Percentiles rank a stretch among this genome's conserved stretches.
These are phyloP conservation scores for Rhazya stricta DNA, from an alignment of 257 asterid species.

Conservation along the genomic window DNA sequence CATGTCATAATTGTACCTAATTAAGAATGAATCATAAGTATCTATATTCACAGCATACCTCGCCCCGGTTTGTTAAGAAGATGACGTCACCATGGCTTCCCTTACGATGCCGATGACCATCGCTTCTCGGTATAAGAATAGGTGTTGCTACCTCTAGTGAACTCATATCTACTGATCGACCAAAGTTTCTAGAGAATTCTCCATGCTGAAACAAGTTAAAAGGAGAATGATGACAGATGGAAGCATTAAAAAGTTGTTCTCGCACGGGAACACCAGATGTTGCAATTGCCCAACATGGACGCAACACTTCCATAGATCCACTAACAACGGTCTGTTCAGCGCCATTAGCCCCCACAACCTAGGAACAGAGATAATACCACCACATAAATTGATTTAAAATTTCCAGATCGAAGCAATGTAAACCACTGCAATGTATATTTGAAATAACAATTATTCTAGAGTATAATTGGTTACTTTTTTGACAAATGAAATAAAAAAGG, in stretches of 20 bases:
- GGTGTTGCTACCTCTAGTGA: constrained; percentile 94
- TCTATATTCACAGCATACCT: constrained; percentile 44
- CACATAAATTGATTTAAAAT: not conserved
- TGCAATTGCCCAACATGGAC: constrained; percentile 99
- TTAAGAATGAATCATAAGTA: not conserved
- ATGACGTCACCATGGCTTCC: constrained; percentile 93
- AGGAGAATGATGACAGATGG: constrained; percentile 90
- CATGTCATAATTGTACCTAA: too few species aligned
- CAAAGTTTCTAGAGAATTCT: constrained; percentile 68
- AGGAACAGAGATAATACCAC: constrained; percentile 7
- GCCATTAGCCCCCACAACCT: constrained; percentile 98
- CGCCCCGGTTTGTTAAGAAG: constrained; percentile 95
- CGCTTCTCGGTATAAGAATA: constrained; percentile 73
- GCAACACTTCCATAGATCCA: constrained; percentile 91
- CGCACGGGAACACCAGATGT: constrained; percentile 96
- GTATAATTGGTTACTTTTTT: too few species aligned
- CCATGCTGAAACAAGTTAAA: constrained; percentile 81
- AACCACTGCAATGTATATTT: not conserved
- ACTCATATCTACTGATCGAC: constrained; percentile 48
- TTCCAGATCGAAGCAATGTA: constrained; percentile 1
- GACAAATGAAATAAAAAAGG: not conserved
- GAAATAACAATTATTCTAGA: too few species aligned
- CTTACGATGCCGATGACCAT: constrained; percentile 81
- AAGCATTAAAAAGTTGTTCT: constrained; percentile 94
- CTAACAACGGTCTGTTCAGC: constrained; percentile 89